phyloP scores from a whole-genome alignment of 2,329 filamentous ascomycete species.

The Aspergillus persii region DNA sequence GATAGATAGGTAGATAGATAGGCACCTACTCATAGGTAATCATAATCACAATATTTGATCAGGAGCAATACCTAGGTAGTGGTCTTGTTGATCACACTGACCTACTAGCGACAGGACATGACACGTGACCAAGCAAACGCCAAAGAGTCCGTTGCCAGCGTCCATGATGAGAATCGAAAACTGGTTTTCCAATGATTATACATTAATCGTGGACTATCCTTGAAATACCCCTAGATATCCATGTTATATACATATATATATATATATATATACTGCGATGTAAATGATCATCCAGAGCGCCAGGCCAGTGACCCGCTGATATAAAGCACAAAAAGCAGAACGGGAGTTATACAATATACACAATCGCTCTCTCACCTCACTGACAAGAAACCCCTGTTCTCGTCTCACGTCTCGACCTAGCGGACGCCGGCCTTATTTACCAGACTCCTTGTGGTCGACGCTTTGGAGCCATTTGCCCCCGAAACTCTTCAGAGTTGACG shows the following conservation, averaged over 20 bases:
- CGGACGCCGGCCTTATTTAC: conserved; percentile 1
- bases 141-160: not conserved
- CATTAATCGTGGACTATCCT: not conserved
- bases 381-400: too few species aligned
- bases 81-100: too few species aligned
- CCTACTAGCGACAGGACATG: too few species aligned
- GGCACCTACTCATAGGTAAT: too few species aligned
- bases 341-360: too few species aligned
- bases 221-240: too few species aligned
- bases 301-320: not conserved
- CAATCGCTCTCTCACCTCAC: not conserved
- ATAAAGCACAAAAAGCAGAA: not conserved
- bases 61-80: too few species aligned
- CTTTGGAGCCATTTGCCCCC: conserved; percentile 64
- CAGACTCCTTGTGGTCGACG: conserved; percentile 23
- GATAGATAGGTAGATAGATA: too few species aligned
- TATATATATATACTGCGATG: not conserved
- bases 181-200: not conserved
- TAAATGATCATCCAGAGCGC: not conserved
- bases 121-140: not conserved
- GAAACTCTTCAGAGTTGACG: conserved; percentile 68
- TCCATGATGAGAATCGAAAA: too few species aligned
- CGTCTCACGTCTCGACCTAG: too few species aligned
- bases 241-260: not conserved
- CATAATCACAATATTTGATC: too few species aligned